These are phyloP conservation scores for Russula sp. DNA, from an alignment of 768 basidiomycete genomes.

Conservation along the genomic window DNA sequence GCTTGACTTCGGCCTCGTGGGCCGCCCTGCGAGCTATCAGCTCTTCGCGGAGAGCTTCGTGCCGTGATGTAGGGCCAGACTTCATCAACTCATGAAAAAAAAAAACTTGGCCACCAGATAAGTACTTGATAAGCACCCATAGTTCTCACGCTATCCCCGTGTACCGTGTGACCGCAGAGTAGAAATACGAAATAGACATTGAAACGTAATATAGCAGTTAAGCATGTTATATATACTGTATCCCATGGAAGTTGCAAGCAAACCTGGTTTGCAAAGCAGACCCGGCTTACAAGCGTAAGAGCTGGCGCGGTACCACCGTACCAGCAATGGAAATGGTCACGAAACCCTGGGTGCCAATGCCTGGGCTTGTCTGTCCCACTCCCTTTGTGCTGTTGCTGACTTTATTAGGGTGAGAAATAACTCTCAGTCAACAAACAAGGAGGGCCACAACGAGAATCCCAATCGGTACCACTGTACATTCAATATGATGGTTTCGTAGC, in stretches of 20 bases:
- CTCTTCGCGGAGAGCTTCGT: not conserved
- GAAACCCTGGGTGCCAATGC: too few species aligned
- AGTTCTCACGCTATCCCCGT: not conserved
- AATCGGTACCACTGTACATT: not conserved
- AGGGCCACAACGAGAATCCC: slow-evolving; percentile 35
- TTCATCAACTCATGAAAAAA: not conserved
- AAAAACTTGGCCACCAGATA: not conserved
- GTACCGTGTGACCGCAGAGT: too few species aligned
- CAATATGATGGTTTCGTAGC: too few species aligned
- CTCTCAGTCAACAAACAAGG: slow-evolving; percentile 21
- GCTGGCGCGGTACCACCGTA: too few species aligned
- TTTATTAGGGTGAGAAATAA: not conserved
- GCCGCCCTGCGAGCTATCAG: not conserved
- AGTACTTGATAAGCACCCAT: not conserved
- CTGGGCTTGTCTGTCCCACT: not conserved
- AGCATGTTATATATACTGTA: too few species aligned
- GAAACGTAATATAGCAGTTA: too few species aligned
- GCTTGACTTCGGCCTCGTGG: slow-evolving; percentile 2
- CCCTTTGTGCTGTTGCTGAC: not conserved
- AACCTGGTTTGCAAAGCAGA: too few species aligned
- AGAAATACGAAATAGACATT: too few species aligned
- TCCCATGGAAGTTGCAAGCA: too few species aligned
- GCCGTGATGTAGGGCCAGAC: not conserved
- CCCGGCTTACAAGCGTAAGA: too few species aligned
- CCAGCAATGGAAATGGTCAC: too few species aligned